Base-by-base conservation (phyloP, 441 rosid genomes). In the Omphalea diandra region DNA sequence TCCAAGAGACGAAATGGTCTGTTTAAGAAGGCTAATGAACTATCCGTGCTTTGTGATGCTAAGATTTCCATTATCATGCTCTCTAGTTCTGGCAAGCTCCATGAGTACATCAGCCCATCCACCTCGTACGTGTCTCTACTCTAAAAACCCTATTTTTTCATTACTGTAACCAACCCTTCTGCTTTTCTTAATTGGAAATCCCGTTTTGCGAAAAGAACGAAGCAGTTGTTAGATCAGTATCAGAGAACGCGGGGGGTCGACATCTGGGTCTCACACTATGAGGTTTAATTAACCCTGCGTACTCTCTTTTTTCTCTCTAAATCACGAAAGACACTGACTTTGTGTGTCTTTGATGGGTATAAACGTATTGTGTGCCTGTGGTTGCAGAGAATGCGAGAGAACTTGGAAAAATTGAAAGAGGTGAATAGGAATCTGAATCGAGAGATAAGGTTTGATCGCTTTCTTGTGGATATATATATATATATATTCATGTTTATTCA, bases 201-300 rank as follows among this genome's bases (percentile, higher is more conserved):
- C 17, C 20, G 29, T 44, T 63, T 2, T 2, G 5, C 4, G 3
- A 65, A 50, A 56, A 88, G 94, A 74, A 88, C 87, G 10, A 88
- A 90, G 86, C 79, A 84, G 75, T 46, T 91, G 10, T 61, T 81
- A 50, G 90, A 89, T 80, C 80, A 77, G 83, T 90, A 89, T 75
- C 91, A 87, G 83, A 78, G 69, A 58, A 74, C 76, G 6, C 70
- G 70, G 26, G 85, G 79, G 27, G 73, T 83, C 36, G 91, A 92
- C 84, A 73, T 89, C 20, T 90, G 97, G 96, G 76, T 63, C 74
- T 56, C 88, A 22, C 93, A 88, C 44, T 87, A 86, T 65, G 83
- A 85, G 89, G 97, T 90, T 7, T 14, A 4, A 3, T 43, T 14
- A 3, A 12, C 31, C 44, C 18, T 10, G 66, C 7, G 57, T 8